These are phyloP conservation scores for Dianthus caryophyllus DNA, from an alignment of 148 eudicot genomes.

Conservation along the genomic window DNA sequence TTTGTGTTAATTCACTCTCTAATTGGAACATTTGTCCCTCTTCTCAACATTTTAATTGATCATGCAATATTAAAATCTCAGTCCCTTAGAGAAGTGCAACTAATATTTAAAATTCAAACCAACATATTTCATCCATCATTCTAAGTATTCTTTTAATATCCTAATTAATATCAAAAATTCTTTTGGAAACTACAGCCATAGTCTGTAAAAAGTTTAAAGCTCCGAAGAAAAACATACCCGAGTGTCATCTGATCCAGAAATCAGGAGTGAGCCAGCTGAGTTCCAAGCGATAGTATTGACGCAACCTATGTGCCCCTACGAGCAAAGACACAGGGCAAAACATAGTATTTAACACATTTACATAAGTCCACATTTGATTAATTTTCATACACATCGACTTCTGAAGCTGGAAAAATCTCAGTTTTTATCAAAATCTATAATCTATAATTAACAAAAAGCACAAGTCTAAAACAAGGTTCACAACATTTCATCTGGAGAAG, in stretches of 20 bases:
- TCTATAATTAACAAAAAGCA: neutral
- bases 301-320: constrained; percentile 88
- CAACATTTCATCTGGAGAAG: neutral
- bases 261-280: constrained; percentile 76
- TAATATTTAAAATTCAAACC: neutral
- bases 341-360: neutral
- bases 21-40: too few relatives aligned
- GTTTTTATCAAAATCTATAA: neutral
- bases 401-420: neutral
- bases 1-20: too few relatives aligned
- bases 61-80: neutral
- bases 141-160: neutral
- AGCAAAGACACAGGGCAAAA: constrained; percentile 10
- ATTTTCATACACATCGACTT: neutral
- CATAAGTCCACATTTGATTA: neutral
- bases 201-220: constrained; percentile 1
- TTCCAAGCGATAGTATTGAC: constrained; percentile 95
- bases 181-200: neutral
- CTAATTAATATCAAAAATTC: neutral
- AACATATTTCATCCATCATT: neutral
- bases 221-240: constrained; percentile 35
- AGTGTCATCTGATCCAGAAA: constrained; percentile 98
- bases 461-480: neutral
- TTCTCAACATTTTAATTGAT: neutral
- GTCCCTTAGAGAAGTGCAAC: neutral